phyloP scores from a whole-genome alignment of 208 protist species.

The Vickermania spadyakhi region DNA sequence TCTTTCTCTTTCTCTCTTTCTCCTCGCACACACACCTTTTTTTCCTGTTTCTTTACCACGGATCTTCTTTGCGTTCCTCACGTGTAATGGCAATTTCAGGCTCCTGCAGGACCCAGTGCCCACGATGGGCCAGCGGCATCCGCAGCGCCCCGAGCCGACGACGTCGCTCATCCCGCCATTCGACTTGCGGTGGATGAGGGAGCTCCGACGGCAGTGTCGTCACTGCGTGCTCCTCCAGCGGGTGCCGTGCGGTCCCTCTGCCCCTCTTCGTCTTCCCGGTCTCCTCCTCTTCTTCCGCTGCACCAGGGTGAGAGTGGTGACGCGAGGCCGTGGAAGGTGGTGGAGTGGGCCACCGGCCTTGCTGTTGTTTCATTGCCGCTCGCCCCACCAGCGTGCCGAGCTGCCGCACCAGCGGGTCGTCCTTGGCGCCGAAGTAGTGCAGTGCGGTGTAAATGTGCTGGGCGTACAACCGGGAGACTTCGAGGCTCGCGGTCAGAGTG shows the following conservation, averaged over 20 bases:
- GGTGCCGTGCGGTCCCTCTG: conserved; percentile 1
- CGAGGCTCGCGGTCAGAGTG: conserved; percentile 62
- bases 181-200: conserved; percentile 57
- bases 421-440: conserved; percentile 64
- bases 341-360: not conserved
- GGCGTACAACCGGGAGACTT: conserved; percentile 61
- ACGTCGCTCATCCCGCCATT: conserved; percentile 14
- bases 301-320: not conserved
- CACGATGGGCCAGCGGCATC: conserved; percentile 45
- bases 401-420: conserved; percentile 78
- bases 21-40: no score
- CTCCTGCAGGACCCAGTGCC: conserved; percentile 85
- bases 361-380: conserved; percentile 49
- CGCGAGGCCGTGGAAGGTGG: not conserved
- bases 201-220: conserved; percentile 67
- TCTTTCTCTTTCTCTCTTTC: no score
- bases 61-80: conserved; percentile 58
- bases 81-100: conserved; percentile 81
- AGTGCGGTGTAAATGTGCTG: conserved; percentile 56
- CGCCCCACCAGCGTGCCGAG: conserved; percentile 64
- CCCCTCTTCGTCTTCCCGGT: not conserved
- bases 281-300: not conserved
- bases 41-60: no score
- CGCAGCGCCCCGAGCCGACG: conserved; percentile 38
- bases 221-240: conserved; percentile 43